phyloP scores from a whole-genome alignment of 768 basidiomycete species.

The Podaxis pistillaris region DNA sequence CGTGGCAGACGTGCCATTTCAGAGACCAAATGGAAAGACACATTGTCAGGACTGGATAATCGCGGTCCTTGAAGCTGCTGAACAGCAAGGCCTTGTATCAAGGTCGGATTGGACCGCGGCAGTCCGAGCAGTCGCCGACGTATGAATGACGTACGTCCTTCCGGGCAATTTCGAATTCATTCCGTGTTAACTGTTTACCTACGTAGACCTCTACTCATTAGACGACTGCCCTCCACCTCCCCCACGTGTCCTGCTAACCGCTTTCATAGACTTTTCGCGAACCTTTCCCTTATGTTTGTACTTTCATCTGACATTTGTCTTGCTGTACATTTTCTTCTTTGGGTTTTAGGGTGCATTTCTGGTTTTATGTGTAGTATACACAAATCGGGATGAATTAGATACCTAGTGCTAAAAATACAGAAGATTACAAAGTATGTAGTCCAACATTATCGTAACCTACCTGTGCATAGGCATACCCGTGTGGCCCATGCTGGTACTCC shows the following conservation, averaged over 20 bases:
- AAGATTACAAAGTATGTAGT: not conserved
- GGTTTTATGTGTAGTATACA: slow-evolving; percentile 9
- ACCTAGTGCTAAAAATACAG: slow-evolving; percentile 10
- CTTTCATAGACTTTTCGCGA: not conserved
- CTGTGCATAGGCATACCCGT: slow-evolving; percentile 21
- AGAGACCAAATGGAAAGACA: slow-evolving; percentile 7
- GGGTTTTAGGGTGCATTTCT: slow-evolving; percentile 8
- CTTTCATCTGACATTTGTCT: not conserved
- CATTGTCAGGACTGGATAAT: slow-evolving; percentile 14
- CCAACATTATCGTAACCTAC: not conserved
- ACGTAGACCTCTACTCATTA: not conserved
- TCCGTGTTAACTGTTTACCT: not conserved
- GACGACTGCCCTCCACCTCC: not conserved
- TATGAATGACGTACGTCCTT: slow-evolving; percentile 9
- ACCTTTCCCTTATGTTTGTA: not conserved
- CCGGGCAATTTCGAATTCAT: not conserved
- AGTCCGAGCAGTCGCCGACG: slow-evolving; percentile 3
- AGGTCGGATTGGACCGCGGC: slow-evolving; percentile 11
- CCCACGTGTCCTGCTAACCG: no score
- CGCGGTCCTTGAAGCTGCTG: slow-evolving; percentile 12
- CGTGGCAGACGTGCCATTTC: slow-evolving; percentile 4
- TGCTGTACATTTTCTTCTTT: not conserved
- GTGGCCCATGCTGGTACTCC: slow-evolving; percentile 28
- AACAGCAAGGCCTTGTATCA: slow-evolving; percentile 9
- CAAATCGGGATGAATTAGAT: slow-evolving; percentile 5